phyloP scores from a whole-genome alignment of 2,329 filamentous ascomycete species.

The Fusarium sp. region DNA sequence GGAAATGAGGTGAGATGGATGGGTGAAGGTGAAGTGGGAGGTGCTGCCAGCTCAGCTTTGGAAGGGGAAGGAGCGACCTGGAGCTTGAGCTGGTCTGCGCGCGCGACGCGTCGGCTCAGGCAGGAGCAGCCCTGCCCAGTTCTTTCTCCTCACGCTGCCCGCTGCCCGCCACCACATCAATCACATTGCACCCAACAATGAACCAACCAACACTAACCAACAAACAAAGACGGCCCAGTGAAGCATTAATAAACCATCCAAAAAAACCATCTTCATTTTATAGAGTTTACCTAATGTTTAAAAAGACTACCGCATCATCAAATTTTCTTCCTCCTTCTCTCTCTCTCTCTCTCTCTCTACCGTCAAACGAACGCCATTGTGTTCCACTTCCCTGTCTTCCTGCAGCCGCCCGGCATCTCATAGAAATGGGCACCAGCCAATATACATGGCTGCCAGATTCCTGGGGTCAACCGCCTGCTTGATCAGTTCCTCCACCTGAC shows the following conservation, averaged over 20 bases:
- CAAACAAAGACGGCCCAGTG: background rate
- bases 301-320: background rate
- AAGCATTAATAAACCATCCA: background rate
- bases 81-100: slow-evolving; percentile 37
- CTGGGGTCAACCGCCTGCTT: slow-evolving; percentile 84
- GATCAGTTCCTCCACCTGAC: slow-evolving; percentile 97
- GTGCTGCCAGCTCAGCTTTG: slow-evolving; percentile 3
- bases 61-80: slow-evolving; percentile 25
- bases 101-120: slow-evolving; percentile 45
- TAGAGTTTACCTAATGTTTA: background rate
- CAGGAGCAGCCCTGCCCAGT: slow-evolving; percentile 19
- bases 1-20: slow-evolving; percentile 38
- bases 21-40: slow-evolving; percentile 34
- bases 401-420: slow-evolving; percentile 16
- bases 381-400: background rate
- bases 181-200: slow-evolving; percentile 2
- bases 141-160: slow-evolving; percentile 4
- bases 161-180: slow-evolving; percentile 12
- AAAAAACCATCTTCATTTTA: background rate
- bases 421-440: slow-evolving; percentile 85
- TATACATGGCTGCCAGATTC: slow-evolving; percentile 95
- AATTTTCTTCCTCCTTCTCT: background rate
- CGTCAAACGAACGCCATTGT: background rate
- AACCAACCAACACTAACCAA: background rate
- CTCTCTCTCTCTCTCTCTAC: background rate